phyloP scores from a whole-genome alignment of 1,284 basidiomycete genomes.

The Hemileia vastatrix region DNA sequence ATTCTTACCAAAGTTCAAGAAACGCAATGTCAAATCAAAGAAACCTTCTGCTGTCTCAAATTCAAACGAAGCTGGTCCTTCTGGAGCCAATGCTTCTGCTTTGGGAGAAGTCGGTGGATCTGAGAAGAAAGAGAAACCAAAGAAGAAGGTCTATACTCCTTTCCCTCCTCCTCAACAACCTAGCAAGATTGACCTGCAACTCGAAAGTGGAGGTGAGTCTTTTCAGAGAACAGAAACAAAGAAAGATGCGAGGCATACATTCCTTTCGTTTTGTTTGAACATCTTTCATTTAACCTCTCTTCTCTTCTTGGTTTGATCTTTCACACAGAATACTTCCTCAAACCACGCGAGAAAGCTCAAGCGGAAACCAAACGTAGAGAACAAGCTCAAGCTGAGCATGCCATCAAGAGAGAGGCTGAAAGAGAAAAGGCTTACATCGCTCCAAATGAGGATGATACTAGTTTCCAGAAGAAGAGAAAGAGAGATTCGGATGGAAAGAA shows the following conservation, averaged over 20 bases:
- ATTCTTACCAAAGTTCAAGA: constrained; percentile 92
- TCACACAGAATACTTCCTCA: constrained; percentile 78
- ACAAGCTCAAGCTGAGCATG: constrained; percentile 50
- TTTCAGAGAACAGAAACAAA: no score
- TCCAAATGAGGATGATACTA: constrained; percentile 28
- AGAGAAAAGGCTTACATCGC: constrained; percentile 31
- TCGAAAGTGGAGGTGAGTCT: constrained; percentile 94
- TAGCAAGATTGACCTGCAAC: constrained; percentile 85
- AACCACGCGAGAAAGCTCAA: constrained; percentile 64
- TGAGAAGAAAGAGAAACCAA: constrained; percentile 47
- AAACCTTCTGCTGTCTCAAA: constrained; percentile 32
- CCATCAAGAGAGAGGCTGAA: no score
- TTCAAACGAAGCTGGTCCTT: constrained; percentile 24
- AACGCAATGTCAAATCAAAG: constrained; percentile 68
- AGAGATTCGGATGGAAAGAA: constrained; percentile 14
- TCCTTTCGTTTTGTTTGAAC: not conserved
- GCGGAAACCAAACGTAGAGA: constrained; percentile 59
- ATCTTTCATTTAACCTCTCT: not conserved
- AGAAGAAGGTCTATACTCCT: constrained; percentile 94
- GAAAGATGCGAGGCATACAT: no score
- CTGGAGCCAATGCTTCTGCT: no score
- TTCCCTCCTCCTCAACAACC: constrained; percentile 92
- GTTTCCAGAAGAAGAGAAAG: constrained; percentile 10
- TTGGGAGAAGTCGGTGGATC: constrained; percentile 27
- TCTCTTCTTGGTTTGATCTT: not conserved